Percentiles rank a stretch among this genome's conserved stretches.
Evolutionary conservation across 2,329 filamentous ascomycete genomes (phyloP).

Genomic region (Fusarium veterinarium): DNA sequence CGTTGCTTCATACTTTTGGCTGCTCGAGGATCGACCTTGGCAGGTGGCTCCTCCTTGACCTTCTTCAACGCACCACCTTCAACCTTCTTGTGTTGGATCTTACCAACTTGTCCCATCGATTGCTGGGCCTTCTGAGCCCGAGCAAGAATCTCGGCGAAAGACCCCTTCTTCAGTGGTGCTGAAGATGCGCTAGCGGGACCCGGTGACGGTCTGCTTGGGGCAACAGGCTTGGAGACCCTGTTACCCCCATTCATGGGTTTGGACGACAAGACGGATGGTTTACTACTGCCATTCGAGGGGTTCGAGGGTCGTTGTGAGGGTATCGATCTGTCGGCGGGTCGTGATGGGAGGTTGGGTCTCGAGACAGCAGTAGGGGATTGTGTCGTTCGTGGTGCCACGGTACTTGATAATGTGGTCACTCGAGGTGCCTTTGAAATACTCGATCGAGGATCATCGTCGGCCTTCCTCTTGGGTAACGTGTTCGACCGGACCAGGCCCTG

Average conservation of each 20-base stretch:
- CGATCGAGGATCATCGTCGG: conserved; percentile 61
- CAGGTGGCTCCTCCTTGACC: conserved; percentile 58
- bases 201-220: conserved; percentile 40
- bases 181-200: conserved; percentile 54
- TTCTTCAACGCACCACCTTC: conserved; percentile 66
- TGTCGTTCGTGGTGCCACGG: conserved; percentile 34
- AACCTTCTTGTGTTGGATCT: conserved; percentile 79
- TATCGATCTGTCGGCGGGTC: conserved; percentile 43
- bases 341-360: conserved; percentile 37
- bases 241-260: conserved; percentile 43
- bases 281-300: conserved; percentile 23
- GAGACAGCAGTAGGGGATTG: conserved; percentile 35
- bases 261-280: conserved; percentile 39
- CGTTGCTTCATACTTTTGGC: conserved; percentile 37
- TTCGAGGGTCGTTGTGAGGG: conserved; percentile 40
- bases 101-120: conserved; percentile 71
- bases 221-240: conserved; percentile 41
- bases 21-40: conserved; percentile 41
- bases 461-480: conserved; percentile 65
- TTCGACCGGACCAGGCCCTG: conserved; percentile 45
- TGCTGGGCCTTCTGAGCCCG: conserved; percentile 75
- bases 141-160: conserved; percentile 79
- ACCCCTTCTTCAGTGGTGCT: conserved; percentile 74
- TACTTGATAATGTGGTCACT: conserved; percentile 39
- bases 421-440: conserved; percentile 58